phyloP scores from a whole-genome alignment of 2,329 filamentous ascomycete species.

The Tolypocladium paradoxum region DNA sequence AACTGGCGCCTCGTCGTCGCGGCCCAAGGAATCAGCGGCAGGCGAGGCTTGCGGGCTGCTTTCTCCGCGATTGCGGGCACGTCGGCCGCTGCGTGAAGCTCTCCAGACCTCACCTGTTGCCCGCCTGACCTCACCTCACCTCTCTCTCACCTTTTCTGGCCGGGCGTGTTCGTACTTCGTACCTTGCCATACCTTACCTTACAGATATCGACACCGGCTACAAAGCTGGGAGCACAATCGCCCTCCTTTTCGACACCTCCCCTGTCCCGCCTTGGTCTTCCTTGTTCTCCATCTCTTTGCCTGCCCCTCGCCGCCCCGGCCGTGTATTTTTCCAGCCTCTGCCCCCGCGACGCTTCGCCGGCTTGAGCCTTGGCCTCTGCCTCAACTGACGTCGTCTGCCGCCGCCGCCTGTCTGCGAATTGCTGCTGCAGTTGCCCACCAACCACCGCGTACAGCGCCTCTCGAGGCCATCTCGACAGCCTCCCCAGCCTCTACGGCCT shows the following conservation, averaged over 20 bases:
- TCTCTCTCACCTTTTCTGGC: background rate
- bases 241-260: background rate
- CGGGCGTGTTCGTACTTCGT: too few relatives aligned
- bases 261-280: background rate
- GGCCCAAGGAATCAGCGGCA: background rate
- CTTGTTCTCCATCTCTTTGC: background rate
- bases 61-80: conserved; percentile 5
- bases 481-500: background rate
- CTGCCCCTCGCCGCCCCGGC: background rate
- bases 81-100: background rate
- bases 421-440: background rate
- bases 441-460: background rate
- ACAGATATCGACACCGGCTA: background rate
- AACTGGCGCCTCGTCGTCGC: background rate
- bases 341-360: background rate
- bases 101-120: background rate
- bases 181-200: background rate
- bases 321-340: background rate
- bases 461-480: background rate
- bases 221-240: background rate
- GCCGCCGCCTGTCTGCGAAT: background rate
- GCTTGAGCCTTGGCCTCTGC: background rate
- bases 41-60: background rate
- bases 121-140: too few relatives aligned
- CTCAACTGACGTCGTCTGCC: background rate